Percentiles rank a stretch among this genome's conserved stretches.
Evolutionary conservation across 2,329 filamentous ascomycete species (phyloP).

Genomic region (Atkinsonella texensis): DNA sequence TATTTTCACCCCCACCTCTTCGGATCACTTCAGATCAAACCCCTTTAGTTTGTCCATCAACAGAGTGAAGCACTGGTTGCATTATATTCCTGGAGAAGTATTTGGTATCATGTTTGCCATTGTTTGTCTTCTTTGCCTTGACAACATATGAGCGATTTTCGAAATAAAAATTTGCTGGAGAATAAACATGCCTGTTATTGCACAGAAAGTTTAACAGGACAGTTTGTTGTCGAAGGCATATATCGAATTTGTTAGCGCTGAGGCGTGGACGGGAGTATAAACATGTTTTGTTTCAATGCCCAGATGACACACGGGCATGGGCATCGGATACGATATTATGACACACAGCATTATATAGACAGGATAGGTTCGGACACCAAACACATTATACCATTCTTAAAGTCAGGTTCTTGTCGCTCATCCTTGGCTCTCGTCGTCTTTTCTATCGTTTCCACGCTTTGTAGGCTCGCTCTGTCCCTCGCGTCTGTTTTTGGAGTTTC

Average conservation of each 20-base stretch:
- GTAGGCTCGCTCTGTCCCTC: neutral
- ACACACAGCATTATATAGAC: constrained; percentile 4
- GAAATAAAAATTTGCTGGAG: neutral
- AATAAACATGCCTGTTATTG: constrained; percentile 3
- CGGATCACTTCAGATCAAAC: neutral
- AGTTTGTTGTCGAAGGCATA: constrained; percentile 2
- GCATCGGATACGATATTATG: neutral
- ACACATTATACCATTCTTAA: neutral
- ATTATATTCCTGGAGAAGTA: neutral
- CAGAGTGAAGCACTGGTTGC: neutral
- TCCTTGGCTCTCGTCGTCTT: neutral
- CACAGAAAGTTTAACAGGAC: neutral
- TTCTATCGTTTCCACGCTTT: neutral
- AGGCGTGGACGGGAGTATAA: constrained; percentile 1
- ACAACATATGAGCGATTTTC: neutral
- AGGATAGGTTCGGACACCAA: constrained; percentile 3
- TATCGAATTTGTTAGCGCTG: neutral
- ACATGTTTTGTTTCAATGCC: constrained; percentile 6
- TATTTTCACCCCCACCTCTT: neutral
- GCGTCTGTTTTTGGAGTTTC: too few species aligned
- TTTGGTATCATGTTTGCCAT: neutral
- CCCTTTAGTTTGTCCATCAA: neutral
- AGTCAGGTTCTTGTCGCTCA: neutral
- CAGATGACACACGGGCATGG: neutral
- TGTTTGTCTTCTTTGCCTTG: constrained; percentile 6